Conservation (phyloP, 2,329 filamentous ascomycete species). For the Fusarium hainanense region DNA sequence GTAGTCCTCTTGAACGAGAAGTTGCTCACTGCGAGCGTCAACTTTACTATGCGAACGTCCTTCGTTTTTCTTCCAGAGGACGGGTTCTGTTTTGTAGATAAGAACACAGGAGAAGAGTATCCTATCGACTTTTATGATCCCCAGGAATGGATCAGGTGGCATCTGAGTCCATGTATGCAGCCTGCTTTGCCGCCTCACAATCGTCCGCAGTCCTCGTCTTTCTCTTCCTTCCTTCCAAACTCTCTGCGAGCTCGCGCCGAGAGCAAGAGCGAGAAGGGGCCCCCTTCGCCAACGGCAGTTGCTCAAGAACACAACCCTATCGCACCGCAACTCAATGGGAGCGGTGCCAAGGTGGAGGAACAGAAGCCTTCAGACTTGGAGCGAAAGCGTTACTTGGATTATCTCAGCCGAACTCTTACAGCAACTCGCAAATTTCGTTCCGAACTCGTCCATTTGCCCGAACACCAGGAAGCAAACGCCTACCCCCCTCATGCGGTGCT, state of each 20-base stretch:
- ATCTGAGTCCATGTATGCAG: constrained; percentile 81
- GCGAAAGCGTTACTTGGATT: constrained; percentile 60
- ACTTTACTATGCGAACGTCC: constrained; percentile 89
- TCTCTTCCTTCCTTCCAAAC: constrained; percentile 61
- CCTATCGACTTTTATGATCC: constrained; percentile 85
- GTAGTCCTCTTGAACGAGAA: constrained; percentile 89
- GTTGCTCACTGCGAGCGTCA: constrained; percentile 90
- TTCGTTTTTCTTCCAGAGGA: constrained; percentile 88
- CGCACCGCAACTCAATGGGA: constrained; percentile 44
- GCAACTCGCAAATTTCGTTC: constrained; percentile 80
- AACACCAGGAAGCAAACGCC: constrained; percentile 70
- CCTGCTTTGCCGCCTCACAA: constrained; percentile 70
- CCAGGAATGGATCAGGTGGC: constrained; percentile 81
- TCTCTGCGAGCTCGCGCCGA: constrained; percentile 59
- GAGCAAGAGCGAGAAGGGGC: constrained; percentile 54
- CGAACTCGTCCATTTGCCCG: constrained; percentile 72
- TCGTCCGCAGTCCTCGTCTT: constrained; percentile 53
- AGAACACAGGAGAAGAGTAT: constrained; percentile 81
- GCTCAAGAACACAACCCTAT: constrained; percentile 53
- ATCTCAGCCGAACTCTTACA: constrained; percentile 79
- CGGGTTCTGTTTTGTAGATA: constrained; percentile 88
- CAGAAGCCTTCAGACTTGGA: constrained; percentile 44
- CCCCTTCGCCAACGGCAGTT: constrained; percentile 26
- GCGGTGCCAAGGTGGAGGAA: constrained; percentile 34
- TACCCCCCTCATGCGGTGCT: constrained; percentile 88